Evolutionary conservation across 225 moss, liverwort and hornwort genomes (phyloP), one percentile per base, ranked within the genome.

Genomic region (Polytrichum formosum): DNA sequence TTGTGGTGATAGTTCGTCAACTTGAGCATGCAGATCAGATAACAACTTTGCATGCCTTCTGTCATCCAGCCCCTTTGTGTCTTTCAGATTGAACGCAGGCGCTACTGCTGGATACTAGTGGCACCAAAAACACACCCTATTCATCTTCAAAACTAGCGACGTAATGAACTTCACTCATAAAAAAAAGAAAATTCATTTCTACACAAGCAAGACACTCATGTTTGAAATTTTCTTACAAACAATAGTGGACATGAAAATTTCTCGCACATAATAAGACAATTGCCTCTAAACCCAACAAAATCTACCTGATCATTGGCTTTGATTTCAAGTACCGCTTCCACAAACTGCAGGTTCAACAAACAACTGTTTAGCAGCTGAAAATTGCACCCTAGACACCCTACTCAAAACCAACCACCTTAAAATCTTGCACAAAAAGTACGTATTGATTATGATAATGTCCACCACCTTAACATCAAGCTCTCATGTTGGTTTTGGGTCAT

Each of bases 41-140:
- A 84, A 56, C 9, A 88, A 55, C 55, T 80, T 73, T 31, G 77
- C 75, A 66, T 84, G 84, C 62, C 84, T 82, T 53, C 53, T 65
- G 60, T 88, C 88, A 71, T 82, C 80, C 73, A 88, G 65, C 28
- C 88, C 88, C 61, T 84, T 88, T 0, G 73, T 77, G 66, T 84
- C 80, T 67, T 68, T 77, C 21, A 88, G 67, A 53, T 74, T 78
- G 69, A 88, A 80, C 33, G 76, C 75, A 26, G 88, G 84, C 25
- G 80, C 66, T 28, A 74, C 68, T 18, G 61, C 72, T 66, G 88
- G 84, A 74, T 88, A 88, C 82, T 84, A 84, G 67, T 46, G 46
- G 13, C 46, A 46, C 46, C 13, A 46, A 16, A 46, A 13, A 46
- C 16, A 3, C 46, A 10, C 13, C 13, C 46, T 46, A 46, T 46